Conservation (phyloP, 1,284 basidiomycete genomes). For the Ceratobasidium sp. region DNA sequence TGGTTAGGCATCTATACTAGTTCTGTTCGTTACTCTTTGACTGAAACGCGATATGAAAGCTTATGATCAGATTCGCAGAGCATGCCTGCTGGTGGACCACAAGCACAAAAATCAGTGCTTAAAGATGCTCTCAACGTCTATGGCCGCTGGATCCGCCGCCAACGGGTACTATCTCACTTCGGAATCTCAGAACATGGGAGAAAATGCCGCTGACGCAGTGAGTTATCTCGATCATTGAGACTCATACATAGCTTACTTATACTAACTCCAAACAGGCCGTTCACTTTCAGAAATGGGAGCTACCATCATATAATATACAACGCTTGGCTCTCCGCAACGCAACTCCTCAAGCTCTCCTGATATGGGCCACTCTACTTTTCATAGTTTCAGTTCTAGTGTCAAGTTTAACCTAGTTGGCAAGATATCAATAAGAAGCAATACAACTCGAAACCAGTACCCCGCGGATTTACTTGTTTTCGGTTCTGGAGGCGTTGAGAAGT, state of each 20-base stretch:
- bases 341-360: conserved; percentile 9
- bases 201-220: conserved; percentile 26
- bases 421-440: no score
- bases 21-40: neutral
- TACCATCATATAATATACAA: conserved; percentile 17
- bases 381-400: neutral
- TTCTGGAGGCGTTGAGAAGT: no score
- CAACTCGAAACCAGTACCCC: no score
- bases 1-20: neutral
- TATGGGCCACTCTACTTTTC: conserved; percentile 1
- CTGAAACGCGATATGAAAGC: no score
- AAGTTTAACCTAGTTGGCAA: neutral
- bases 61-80: neutral
- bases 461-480: no score
- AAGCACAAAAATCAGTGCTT: neutral
- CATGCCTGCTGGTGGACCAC: neutral
- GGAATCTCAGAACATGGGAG: conserved; percentile 21
- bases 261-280: neutral
- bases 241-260: neutral
- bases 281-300: conserved; percentile 26
- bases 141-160: conserved; percentile 16
- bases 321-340: conserved; percentile 18
- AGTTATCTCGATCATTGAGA: neutral
- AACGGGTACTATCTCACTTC: neutral
- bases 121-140: neutral